Conservation (phyloP, 2,329 filamentous ascomycete species). For the Emergomyces orientalis region DNA sequence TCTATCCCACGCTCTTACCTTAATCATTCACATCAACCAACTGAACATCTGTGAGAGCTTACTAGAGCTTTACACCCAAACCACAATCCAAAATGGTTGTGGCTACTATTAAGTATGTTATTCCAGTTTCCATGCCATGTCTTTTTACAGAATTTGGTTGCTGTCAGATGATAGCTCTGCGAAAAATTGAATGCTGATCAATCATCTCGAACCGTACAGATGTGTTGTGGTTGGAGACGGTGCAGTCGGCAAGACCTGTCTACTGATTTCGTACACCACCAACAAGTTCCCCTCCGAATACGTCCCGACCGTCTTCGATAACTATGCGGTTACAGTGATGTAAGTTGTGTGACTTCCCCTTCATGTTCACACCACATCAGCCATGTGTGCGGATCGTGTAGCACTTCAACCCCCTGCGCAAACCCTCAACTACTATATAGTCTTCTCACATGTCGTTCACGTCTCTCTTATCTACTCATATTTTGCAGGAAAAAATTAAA, state of each 20-base stretch:
- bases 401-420: neutral
- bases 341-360: constrained; percentile 46
- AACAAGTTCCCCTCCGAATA: constrained; percentile 99
- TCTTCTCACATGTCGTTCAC: neutral
- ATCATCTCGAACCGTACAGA: constrained; percentile 41
- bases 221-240: constrained; percentile 98
- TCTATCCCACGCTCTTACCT: constrained; percentile 3
- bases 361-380: constrained; percentile 5
- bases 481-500: neutral
- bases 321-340: constrained; percentile 99
- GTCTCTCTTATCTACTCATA: neutral
- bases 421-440: neutral
- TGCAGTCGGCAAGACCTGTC: constrained; percentile 98
- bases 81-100: constrained; percentile 45
- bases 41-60: constrained; percentile 2
- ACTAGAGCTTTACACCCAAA: neutral
- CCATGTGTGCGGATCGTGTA: constrained; percentile 7
- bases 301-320: constrained; percentile 97
- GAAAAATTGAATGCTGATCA: neutral
- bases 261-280: constrained; percentile 97
- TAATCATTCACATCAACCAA: constrained; percentile 7
- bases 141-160: neutral
- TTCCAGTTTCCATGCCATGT: neutral
- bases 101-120: constrained; percentile 53
- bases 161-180: constrained; percentile 16